Conservation (phyloP, 441 rosid species). For the Melastoma candidum region DNA sequence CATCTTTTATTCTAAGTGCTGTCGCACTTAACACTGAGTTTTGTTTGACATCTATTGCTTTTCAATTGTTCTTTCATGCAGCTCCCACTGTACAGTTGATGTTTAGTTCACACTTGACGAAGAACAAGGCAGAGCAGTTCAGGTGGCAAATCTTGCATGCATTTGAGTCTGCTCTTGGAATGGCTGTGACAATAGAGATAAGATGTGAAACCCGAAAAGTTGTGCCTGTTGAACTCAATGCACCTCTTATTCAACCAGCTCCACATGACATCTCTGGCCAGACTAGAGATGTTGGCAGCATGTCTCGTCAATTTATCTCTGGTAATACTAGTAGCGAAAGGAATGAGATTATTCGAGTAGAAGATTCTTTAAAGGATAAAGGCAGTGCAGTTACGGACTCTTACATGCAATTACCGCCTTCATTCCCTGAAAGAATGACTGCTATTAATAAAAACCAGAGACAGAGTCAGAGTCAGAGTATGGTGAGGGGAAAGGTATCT, state of each 20-base stretch:
- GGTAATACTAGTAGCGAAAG: constrained; percentile 31
- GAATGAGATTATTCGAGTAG: constrained; percentile 79
- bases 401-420: constrained; percentile 22
- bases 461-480: constrained; percentile 48
- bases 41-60: background rate
- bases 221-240: constrained; percentile 18
- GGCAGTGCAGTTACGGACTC: constrained; percentile 24
- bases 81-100: constrained; percentile 87
- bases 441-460: constrained; percentile 33
- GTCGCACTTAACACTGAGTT: background rate
- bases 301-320: background rate
- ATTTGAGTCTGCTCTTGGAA: constrained; percentile 77
- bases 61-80: constrained; percentile 25
- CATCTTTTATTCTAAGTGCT: too few relatives aligned
- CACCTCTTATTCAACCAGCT: constrained; percentile 33
- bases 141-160: constrained; percentile 68
- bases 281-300: constrained; percentile 16
- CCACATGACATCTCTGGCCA: constrained; percentile 32
- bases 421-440: constrained; percentile 44
- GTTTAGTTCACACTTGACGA: constrained; percentile 60
- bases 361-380: constrained; percentile 34
- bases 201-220: constrained; percentile 55
- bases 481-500: constrained; percentile 84
- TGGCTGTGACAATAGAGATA: constrained; percentile 75
- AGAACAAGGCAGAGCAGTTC: constrained; percentile 77